Percentiles rank a stretch among this genome's conserved stretches.
Conservation (phyloP, 2,329 filamentous ascomycete genomes). For the Chaetomium olivaceum region DNA sequence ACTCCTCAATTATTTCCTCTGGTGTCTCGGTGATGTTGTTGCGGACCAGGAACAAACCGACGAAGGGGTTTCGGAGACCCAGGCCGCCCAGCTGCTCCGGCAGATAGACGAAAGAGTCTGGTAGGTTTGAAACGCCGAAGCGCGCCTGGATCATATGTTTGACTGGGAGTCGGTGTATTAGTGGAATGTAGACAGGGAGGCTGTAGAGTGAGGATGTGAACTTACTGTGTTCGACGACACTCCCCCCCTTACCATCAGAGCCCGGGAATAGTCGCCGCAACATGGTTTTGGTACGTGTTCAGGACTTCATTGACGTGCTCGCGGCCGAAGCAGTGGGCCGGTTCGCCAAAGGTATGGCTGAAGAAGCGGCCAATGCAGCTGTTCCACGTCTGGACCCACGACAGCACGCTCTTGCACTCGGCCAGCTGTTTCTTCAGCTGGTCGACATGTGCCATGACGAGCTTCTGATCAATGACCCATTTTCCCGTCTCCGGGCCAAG, state of each 20-base stretch:
- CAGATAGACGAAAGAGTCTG: constrained; percentile 50
- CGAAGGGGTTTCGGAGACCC: constrained; percentile 49
- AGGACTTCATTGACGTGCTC: constrained; percentile 48
- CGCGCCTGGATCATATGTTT: constrained; percentile 38
- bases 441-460: constrained; percentile 54
- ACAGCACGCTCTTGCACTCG: constrained; percentile 49
- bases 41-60: constrained; percentile 43
- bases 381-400: constrained; percentile 48
- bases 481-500: constrained; percentile 49
- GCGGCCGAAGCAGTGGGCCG: constrained; percentile 47
- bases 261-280: constrained; percentile 43
- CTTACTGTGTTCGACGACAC: constrained; percentile 35
- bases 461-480: constrained; percentile 55
- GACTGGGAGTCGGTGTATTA: constrained; percentile 22
- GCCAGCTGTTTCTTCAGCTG: constrained; percentile 58
- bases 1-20: constrained; percentile 31
- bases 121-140: constrained; percentile 42
- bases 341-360: constrained; percentile 47
- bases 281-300: constrained; percentile 44
- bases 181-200: background rate
- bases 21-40: constrained; percentile 33
- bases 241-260: constrained; percentile 27
- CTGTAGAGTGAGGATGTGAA: background rate
- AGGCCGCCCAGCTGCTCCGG: constrained; percentile 49
- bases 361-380: constrained; percentile 50